Conservation (phyloP, 345 rosid species). For the Cardiospermum halicacabum region DNA sequence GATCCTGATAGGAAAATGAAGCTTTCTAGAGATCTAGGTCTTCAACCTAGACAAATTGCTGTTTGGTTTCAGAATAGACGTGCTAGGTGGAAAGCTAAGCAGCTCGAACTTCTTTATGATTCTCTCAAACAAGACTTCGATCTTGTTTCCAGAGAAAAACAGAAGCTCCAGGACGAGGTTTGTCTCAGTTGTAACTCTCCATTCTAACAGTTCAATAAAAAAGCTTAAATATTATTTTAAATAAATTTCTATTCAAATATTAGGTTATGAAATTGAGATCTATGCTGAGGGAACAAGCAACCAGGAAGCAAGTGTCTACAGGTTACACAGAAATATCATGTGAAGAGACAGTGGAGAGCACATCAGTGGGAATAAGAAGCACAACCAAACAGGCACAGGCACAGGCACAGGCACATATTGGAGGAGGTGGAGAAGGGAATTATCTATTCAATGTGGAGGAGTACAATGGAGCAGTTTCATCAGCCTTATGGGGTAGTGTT, state of each 20-base stretch:
- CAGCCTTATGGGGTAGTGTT: conserved; percentile 38
- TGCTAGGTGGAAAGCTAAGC: conserved; percentile 87
- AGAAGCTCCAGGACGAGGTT: conserved; percentile 83
- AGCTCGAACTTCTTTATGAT: conserved; percentile 70
- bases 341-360: conserved; percentile 61
- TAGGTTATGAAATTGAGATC: conserved; percentile 58
- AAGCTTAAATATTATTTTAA: too few species aligned
- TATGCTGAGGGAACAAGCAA: conserved; percentile 42
- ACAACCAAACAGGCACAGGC: conserved; percentile 9
- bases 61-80: conserved; percentile 94
- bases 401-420: conserved; percentile 19
- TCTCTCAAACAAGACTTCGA: conserved; percentile 63
- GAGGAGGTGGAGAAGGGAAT: conserved; percentile 33
- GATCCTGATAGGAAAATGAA: conserved; percentile 77
- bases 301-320: conserved; percentile 34
- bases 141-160: conserved; percentile 58
- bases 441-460: conserved; percentile 34
- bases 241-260: too few species aligned
- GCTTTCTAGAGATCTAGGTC: conserved; percentile 77
- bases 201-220: too few species aligned
- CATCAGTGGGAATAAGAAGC: conserved; percentile 31
- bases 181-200: not conserved
- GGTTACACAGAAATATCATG: conserved; percentile 55
- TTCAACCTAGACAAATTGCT: conserved; percentile 82
- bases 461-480: conserved; percentile 27